Evolutionary conservation across 2,329 filamentous ascomycete species (phyloP), one percentile per base, ranked within the genome.

Genomic region (Pseudopithomyces chartarum): DNA sequence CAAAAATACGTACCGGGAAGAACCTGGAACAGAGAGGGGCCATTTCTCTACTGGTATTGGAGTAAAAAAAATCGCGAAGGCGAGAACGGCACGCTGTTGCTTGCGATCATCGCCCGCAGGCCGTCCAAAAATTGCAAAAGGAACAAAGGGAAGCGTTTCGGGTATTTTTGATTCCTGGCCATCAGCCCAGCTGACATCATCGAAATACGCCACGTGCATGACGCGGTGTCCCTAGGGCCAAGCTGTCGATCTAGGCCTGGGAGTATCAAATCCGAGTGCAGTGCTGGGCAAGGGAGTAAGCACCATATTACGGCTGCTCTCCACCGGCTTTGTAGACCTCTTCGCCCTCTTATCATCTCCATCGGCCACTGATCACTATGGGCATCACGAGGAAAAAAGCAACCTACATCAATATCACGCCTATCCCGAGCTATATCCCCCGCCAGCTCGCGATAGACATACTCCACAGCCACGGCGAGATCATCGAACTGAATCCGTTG

Each of bases 401-500:
- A 60, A 80, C 82, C 23, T 88, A 88, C 73, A 90, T 87, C 23
- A 84, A 88, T 62, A 84, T 90, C 70, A 90, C 88, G 55, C 86
- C 87, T 44, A 89, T 90, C 49, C 88, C 88, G 32, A 80, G 82
- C 68, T 88, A 87, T 74, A 89, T 90, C 61, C 88, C 88, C 17
- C 87, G 88, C 59, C 87, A 90, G 72, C 82, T 90, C 53, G 88
- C 88, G 63, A 82, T 90, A 76, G 87, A 90, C 70, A 88, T 90
- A 70, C 84, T 90, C 55, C 88, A 90, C 72, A 85, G 84, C 61
- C 87, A 90, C 73, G 82, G 84, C 71, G 87, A 90, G 69, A 85
- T 90, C 73, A 90, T 90, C 77, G 87, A 85, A 33, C 77, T 90
- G 58, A 90, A 90, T 66, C 88, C 88, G 3, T 84, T 90, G 48